Percentiles rank a stretch among this genome's conserved stretches.
Evolutionary conservation across 2,329 filamentous ascomycete species (phyloP).

Genomic region (Nannizziopsis arthrosporioides): DNA sequence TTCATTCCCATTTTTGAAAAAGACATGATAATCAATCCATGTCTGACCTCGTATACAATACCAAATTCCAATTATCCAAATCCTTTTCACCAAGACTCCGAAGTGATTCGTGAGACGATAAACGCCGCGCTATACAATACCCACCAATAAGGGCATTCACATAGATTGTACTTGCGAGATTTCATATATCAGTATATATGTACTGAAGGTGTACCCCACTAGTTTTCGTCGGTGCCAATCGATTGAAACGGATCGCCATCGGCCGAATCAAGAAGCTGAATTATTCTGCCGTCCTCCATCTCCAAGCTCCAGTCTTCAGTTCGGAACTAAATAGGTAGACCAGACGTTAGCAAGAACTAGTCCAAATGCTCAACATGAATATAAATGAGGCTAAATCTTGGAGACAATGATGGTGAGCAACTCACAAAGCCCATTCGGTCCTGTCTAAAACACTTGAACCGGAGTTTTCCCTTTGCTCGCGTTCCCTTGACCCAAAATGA

Average conservation of each 20-base stretch:
- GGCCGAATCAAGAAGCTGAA: constrained; percentile 65
- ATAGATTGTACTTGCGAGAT: not conserved
- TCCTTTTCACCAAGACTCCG: constrained; percentile 7
- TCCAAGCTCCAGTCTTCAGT: constrained; percentile 84
- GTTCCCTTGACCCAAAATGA: constrained; percentile 76
- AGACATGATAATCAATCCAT: not conserved
- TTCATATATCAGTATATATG: not conserved
- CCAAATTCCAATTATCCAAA: not conserved
- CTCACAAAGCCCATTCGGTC: constrained; percentile 49
- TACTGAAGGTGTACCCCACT: not conserved
- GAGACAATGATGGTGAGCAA: not conserved
- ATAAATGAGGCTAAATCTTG: not conserved
- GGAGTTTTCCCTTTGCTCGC: constrained; percentile 58
- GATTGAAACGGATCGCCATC: constrained; percentile 55
- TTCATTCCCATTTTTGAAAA: not conserved
- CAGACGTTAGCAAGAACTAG: constrained; percentile 9
- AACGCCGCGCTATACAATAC: not conserved
- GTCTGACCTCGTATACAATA: not conserved
- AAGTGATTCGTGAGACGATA: not conserved
- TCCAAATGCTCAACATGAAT: not conserved
- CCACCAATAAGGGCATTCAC: not conserved
- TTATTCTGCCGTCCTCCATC: constrained; percentile 51
- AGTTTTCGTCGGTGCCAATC: constrained; percentile 1
- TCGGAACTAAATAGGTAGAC: constrained; percentile 49
- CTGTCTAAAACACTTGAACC: constrained; percentile 64